These are phyloP conservation scores for Fusarium sp. DNA, from an alignment of 2,329 filamentous ascomycete genomes.

Conservation along the genomic window DNA sequence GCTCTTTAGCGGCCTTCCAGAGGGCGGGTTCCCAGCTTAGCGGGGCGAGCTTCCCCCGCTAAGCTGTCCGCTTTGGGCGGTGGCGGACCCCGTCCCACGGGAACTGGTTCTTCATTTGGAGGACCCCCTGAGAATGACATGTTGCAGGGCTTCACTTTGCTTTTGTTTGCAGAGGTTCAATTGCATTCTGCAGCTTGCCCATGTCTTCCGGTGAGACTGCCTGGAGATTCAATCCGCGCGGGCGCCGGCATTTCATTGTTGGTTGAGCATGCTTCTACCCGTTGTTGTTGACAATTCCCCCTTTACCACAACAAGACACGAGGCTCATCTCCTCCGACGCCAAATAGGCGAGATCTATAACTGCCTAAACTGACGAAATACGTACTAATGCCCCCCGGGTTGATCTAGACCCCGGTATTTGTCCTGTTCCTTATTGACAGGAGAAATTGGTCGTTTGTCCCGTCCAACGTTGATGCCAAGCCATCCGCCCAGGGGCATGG, in stretches of 20 bases:
- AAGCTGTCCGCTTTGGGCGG: slow-evolving; percentile 1
- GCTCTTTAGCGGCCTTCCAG: slow-evolving; percentile 18
- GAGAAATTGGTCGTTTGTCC: background rate
- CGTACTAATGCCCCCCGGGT: background rate
- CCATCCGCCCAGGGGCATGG: slow-evolving; percentile 5
- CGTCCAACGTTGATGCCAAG: background rate
- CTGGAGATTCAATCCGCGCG: background rate
- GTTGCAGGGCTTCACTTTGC: slow-evolving; percentile 21
- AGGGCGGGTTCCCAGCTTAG: background rate
- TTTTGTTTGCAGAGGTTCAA: slow-evolving; percentile 21
- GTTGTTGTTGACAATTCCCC: background rate
- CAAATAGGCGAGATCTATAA: background rate
- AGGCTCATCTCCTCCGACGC: background rate
- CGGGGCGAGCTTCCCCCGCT: slow-evolving; percentile 13
- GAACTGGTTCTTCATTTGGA: slow-evolving; percentile 14
- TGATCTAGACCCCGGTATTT: background rate
- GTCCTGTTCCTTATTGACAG: background rate
- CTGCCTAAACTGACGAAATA: background rate
- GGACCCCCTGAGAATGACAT: slow-evolving; percentile 24
- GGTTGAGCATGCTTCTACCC: background rate
- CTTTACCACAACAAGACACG: background rate
- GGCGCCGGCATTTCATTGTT: background rate
- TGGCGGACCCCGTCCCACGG: slow-evolving; percentile 18
- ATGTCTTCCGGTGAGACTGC: background rate
- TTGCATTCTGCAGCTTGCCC: background rate